Conservation (phyloP, 495 filamentous ascomycete species). For the Eremomyces bilateralis region DNA sequence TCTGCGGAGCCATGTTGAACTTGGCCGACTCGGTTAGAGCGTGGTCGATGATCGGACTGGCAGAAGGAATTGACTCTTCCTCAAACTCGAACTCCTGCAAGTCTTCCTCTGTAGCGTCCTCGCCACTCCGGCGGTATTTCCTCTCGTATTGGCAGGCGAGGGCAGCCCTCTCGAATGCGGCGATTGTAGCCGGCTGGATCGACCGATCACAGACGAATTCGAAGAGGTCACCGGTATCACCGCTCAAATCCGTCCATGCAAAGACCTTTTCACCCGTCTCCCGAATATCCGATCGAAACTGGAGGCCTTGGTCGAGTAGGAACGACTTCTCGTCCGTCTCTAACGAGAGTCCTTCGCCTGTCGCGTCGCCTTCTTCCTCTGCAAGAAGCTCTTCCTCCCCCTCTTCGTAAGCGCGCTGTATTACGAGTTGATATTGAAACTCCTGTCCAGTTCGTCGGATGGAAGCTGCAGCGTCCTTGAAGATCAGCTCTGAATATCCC, state of each 20-base stretch:
- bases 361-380: slow-evolving; percentile 58
- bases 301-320: slow-evolving; percentile 72
- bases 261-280: slow-evolving; percentile 62
- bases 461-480: slow-evolving; percentile 83
- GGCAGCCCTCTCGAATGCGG: slow-evolving; percentile 64
- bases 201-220: slow-evolving; percentile 83
- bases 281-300: slow-evolving; percentile 64
- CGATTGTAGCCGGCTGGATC: slow-evolving; percentile 44
- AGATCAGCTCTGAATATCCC: slow-evolving; percentile 94
- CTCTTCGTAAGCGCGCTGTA: slow-evolving; percentile 92
- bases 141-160: slow-evolving; percentile 93
- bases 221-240: slow-evolving; percentile 80
- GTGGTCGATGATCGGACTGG: slow-evolving; percentile 55
- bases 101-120: slow-evolving; percentile 63
- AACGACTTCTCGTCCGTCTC: slow-evolving; percentile 96
- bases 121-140: slow-evolving; percentile 59
- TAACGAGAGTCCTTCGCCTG: slow-evolving; percentile 33
- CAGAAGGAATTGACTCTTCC: slow-evolving; percentile 59
- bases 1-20: slow-evolving; percentile 8
- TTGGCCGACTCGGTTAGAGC: slow-evolving; percentile 13
- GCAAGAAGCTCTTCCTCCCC: slow-evolving; percentile 77
- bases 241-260: slow-evolving; percentile 86
- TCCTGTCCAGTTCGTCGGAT: slow-evolving; percentile 85
- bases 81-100: slow-evolving; percentile 64
- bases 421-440: slow-evolving; percentile 89